phyloP scores from a whole-genome alignment of 1,284 basidiomycete species.

The Pseudozyma pruni region DNA sequence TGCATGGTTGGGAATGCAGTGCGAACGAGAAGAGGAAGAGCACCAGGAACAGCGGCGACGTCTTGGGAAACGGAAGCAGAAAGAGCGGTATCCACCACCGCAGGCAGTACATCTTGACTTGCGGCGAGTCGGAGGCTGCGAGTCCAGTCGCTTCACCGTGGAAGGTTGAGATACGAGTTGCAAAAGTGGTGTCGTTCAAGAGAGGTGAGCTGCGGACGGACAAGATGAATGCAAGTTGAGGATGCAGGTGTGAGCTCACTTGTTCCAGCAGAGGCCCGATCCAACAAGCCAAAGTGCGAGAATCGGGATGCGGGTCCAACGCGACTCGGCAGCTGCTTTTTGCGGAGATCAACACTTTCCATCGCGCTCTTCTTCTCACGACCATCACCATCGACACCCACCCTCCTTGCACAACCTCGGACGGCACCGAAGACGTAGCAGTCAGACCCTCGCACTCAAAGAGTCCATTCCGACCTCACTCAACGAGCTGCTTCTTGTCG shows the following conservation, averaged over 20 bases:
- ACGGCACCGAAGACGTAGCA: too few species aligned
- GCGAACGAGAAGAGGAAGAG: conserved; percentile 59
- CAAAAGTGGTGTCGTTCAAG: not conserved
- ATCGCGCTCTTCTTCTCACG: conserved; percentile 9
- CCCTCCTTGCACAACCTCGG: not conserved
- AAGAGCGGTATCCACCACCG: conserved; percentile 65
- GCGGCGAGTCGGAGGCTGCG: too few species aligned
- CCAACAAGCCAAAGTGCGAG: not conserved
- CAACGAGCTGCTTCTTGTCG: too few species aligned
- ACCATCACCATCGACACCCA: conserved; percentile 14
- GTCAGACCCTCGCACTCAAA: too few species aligned
- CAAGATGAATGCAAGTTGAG: not conserved
- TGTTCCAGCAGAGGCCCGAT: not conserved
- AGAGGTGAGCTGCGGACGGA: conserved; percentile 6
- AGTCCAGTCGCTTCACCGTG: not conserved
- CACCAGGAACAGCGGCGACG: conserved; percentile 55
- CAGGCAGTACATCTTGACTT: conserved; percentile 54
- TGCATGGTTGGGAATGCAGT: conserved; percentile 59
- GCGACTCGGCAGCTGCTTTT: conserved; percentile 17
- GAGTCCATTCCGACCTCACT: too few species aligned
- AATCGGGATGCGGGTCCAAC: conserved; percentile 15
- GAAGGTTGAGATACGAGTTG: too few species aligned
- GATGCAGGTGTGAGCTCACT: not conserved
- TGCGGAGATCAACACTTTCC: conserved; percentile 34
- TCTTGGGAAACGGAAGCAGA: conserved; percentile 58